These are phyloP conservation scores for Tilletiopsis washingtonensis DNA, from an alignment of 1,284 basidiomycete genomes.

Conservation along the genomic window DNA sequence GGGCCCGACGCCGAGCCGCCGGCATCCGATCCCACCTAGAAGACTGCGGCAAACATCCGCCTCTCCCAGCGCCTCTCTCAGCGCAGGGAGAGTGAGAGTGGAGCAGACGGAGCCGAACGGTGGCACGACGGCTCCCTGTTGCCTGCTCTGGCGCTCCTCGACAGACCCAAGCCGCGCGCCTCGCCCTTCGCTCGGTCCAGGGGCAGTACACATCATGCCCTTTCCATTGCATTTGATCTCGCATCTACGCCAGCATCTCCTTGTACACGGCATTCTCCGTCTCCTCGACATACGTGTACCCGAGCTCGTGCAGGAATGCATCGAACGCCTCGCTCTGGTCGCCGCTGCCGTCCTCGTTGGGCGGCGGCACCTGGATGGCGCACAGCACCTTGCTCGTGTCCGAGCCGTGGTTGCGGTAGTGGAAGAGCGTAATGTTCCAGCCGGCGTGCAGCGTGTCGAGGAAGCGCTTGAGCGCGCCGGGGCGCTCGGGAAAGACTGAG, in stretches of 20 bases:
- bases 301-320: slow-evolving; percentile 66
- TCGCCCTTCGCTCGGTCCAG: too few species aligned
- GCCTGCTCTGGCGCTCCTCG: too few species aligned
- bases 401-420: slow-evolving; percentile 87
- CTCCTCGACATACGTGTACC: slow-evolving; percentile 83
- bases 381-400: slow-evolving; percentile 57
- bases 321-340: slow-evolving; percentile 66
- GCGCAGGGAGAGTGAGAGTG: too few species aligned
- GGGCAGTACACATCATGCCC: too few species aligned
- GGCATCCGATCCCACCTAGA: too few species aligned
- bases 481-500: slow-evolving; percentile 90
- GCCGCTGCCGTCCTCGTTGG: slow-evolving; percentile 53
- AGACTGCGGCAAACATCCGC: too few species aligned
- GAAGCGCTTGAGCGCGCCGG: slow-evolving; percentile 83
- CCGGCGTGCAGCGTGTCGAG: slow-evolving; percentile 59
- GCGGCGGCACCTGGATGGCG: slow-evolving; percentile 72
- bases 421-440: slow-evolving; percentile 95
- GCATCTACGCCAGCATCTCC: neutral
- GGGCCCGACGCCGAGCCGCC: too few species aligned
- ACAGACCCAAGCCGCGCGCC: too few species aligned
- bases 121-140: too few species aligned
- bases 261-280: slow-evolving; percentile 76
- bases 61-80: too few species aligned
- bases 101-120: too few species aligned
- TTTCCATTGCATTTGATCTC: neutral